Evolutionary conservation across 179 eudicot species (phyloP).

Genomic region (Amaranthus tricolor): DNA sequence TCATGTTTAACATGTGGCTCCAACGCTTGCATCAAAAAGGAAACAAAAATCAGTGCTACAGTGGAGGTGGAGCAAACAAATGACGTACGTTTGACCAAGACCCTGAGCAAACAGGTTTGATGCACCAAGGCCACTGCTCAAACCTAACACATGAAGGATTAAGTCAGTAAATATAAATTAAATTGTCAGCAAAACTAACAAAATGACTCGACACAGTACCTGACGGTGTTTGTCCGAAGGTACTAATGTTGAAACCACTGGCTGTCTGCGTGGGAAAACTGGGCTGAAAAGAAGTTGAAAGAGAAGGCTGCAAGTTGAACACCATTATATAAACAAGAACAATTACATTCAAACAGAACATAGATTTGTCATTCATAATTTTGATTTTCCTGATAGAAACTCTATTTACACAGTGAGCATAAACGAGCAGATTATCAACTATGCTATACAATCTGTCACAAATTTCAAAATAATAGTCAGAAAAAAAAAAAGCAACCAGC

Average conservation of each 20-base stretch:
- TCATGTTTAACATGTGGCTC: neutral
- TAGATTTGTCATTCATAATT: neutral
- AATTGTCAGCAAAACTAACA: neutral
- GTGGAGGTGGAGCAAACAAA: neutral
- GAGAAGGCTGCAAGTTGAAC: conserved; percentile 62
- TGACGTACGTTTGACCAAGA: conserved; percentile 75
- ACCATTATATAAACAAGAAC: conserved; percentile 7
- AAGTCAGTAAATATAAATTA: conserved; percentile 8
- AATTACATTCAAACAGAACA: neutral
- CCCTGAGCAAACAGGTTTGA: conserved; percentile 63
- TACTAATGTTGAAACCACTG: conserved; percentile 59
- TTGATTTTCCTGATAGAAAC: neutral
- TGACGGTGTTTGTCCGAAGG: conserved; percentile 68
- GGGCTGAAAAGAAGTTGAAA: conserved; percentile 61
- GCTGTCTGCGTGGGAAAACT: conserved; percentile 52
- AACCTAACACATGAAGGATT: conserved; percentile 37
- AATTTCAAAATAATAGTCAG: neutral
- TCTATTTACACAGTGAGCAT: neutral
- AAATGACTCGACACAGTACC: conserved; percentile 36
- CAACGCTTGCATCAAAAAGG: neutral
- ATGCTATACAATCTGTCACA: neutral
- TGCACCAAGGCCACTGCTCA: conserved; percentile 52
- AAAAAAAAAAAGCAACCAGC: neutral
- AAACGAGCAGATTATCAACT: neutral
- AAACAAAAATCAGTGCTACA: neutral